Evolutionary conservation across 148 eudicot genomes (phyloP).

Genomic region (Rheum nobile): DNA sequence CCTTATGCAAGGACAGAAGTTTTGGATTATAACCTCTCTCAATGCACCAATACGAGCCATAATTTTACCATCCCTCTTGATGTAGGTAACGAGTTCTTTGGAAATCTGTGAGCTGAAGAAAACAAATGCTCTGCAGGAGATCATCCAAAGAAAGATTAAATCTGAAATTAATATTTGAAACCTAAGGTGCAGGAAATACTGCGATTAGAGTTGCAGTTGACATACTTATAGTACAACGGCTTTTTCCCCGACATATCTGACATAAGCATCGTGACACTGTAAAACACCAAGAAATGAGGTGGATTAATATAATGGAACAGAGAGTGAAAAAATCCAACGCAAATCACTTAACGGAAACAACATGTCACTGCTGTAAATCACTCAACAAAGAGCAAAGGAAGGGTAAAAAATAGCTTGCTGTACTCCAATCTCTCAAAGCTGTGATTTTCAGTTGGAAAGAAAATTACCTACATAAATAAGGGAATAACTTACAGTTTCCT

Average conservation of each 20-base stretch:
- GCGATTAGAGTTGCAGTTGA: slow-evolving; percentile 3
- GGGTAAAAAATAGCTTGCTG: background rate
- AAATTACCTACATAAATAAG: background rate
- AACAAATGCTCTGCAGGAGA: slow-evolving; percentile 65
- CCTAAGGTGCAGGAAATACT: background rate
- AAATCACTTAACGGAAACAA: background rate
- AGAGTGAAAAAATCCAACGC: background rate
- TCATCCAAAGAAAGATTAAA: background rate
- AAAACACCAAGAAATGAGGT: slow-evolving; percentile 12
- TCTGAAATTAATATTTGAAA: background rate
- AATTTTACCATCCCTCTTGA: slow-evolving; percentile 60
- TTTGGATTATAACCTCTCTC: slow-evolving; percentile 67
- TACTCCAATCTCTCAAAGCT: background rate
- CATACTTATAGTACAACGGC: slow-evolving; percentile 79
- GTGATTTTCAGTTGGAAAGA: too few species aligned
- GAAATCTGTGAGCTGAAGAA: slow-evolving; percentile 78
- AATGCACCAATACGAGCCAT: slow-evolving; percentile 67
- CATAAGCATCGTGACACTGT: slow-evolving; percentile 72
- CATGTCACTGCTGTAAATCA: background rate
- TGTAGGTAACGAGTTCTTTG: slow-evolving; percentile 51
- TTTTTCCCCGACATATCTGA: slow-evolving; percentile 87
- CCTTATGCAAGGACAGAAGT: too few species aligned
- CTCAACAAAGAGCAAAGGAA: background rate
- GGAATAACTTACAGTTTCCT: background rate
- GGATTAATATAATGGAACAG: background rate